phyloP scores from a whole-genome alignment of 768 basidiomycete species.

The Russula sp. region DNA sequence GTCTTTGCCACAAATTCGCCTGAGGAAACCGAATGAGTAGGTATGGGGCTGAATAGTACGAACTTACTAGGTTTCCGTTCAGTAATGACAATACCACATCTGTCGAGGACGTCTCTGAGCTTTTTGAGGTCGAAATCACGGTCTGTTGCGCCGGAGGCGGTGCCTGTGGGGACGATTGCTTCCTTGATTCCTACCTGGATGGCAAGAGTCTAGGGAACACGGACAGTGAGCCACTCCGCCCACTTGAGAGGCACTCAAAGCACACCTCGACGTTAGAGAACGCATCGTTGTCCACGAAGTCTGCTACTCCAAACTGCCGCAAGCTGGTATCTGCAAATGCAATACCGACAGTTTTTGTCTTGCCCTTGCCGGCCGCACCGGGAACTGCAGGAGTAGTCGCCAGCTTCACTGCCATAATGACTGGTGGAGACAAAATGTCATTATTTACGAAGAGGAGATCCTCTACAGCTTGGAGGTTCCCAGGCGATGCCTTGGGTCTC shows the following conservation, averaged over 20 bases:
- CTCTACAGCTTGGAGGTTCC: slow-evolving; percentile 54
- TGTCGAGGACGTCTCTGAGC: slow-evolving; percentile 77
- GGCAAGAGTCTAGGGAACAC: slow-evolving; percentile 63
- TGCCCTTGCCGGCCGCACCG: slow-evolving; percentile 42
- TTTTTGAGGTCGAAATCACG: slow-evolving; percentile 87
- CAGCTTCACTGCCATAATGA: slow-evolving; percentile 85
- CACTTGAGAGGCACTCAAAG: not conserved
- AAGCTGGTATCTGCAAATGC: slow-evolving; percentile 90
- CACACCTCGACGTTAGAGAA: slow-evolving; percentile 92
- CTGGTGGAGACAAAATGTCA: slow-evolving; percentile 77
- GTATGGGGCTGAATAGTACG: not conserved
- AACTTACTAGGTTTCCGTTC: slow-evolving; percentile 79
- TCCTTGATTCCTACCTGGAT: slow-evolving; percentile 99
- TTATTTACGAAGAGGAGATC: slow-evolving; percentile 67
- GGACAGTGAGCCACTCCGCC: not conserved
- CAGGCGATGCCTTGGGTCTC: slow-evolving; percentile 58
- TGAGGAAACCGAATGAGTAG: slow-evolving; percentile 28
- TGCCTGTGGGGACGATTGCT: slow-evolving; percentile 77
- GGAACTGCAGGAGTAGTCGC: slow-evolving; percentile 44
- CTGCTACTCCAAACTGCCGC: slow-evolving; percentile 80
- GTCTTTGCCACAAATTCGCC: slow-evolving; percentile 62
- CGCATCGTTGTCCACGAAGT: slow-evolving; percentile 91
- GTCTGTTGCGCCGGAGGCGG: slow-evolving; percentile 63
- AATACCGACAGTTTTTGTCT: slow-evolving; percentile 69
- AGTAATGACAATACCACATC: slow-evolving; percentile 86